Conservation (phyloP, 176 grass and related monocot genomes). For the Themeda triandra region DNA sequence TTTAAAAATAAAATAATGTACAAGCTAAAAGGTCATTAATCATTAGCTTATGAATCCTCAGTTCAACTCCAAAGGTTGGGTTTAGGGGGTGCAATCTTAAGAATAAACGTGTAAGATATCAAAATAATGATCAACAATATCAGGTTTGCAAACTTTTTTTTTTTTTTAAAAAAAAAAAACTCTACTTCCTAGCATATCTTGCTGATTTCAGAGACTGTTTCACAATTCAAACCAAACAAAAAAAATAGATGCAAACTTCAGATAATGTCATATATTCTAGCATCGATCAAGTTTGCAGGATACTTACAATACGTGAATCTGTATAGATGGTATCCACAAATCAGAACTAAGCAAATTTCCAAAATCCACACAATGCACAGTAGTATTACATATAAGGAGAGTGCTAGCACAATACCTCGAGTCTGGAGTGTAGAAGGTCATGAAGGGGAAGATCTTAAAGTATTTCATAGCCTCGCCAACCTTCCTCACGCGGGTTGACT, state of each 20-base stretch:
- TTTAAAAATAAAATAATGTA: too few species aligned
- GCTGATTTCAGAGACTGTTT: not conserved
- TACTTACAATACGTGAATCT: not conserved
- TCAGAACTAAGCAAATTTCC: too few species aligned
- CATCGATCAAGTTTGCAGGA: not conserved
- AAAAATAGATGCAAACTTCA: not conserved
- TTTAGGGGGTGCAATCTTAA: not conserved
- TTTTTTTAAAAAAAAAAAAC: not conserved
- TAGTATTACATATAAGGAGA: too few species aligned
- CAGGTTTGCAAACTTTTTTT: not conserved
- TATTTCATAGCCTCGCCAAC: not conserved
- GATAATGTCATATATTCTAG: not conserved
- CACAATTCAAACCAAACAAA: not conserved
- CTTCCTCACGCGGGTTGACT: not conserved
- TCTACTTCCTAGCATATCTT: not conserved
- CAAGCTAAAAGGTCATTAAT: not conserved
- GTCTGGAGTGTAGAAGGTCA: not conserved
- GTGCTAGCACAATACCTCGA: not conserved
- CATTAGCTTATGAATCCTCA: not conserved
- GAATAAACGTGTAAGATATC: not conserved
- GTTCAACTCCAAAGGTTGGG: not conserved
- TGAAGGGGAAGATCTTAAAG: not conserved
- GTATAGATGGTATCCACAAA: too few species aligned
- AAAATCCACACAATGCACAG: too few species aligned
- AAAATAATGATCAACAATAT: not conserved